Evolutionary conservation across 1,139 yeast species (phyloP).

Genomic region (Lodderomyces orthopsilosis): DNA sequence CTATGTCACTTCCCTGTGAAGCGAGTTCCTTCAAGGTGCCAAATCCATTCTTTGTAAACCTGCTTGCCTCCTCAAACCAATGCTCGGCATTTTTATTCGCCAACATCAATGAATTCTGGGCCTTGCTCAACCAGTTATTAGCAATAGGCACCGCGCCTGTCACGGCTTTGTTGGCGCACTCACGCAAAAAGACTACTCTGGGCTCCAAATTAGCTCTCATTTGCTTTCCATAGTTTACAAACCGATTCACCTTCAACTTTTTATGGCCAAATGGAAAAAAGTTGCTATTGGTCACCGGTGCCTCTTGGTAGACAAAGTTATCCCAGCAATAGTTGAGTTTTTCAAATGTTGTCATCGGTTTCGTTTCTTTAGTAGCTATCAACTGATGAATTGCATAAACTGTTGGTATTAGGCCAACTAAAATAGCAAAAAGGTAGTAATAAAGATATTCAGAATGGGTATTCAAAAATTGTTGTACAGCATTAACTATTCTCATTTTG

Average conservation of each 20-base stretch:
- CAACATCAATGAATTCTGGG: background rate
- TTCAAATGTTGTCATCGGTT: constrained; percentile 11
- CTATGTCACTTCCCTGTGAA: background rate
- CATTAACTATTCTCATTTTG: background rate
- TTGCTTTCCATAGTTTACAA: constrained; percentile 6
- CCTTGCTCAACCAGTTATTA: background rate
- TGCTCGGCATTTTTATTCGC: background rate
- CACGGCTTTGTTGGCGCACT: background rate
- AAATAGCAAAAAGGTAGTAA: constrained; percentile 17
- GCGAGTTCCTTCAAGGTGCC: background rate
- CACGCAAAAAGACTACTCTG: background rate
- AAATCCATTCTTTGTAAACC: background rate
- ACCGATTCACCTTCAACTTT: constrained; percentile 10
- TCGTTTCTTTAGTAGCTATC: background rate
- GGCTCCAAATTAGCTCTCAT: background rate
- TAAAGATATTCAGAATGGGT: constrained; percentile 19
- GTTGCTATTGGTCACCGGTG: background rate
- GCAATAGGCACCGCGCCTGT: background rate
- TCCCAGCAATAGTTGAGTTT: constrained; percentile 13
- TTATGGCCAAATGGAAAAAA: constrained; percentile 9
- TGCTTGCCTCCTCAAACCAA: background rate
- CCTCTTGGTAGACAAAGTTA: constrained; percentile 15
- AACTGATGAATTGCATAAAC: constrained; percentile 6
- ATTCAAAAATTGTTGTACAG: constrained; percentile 16
- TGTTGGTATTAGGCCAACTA: constrained; percentile 11